Evolutionary conservation across 768 basidiomycete genomes (phyloP).

Genomic region (Suillus subaureus): DNA sequence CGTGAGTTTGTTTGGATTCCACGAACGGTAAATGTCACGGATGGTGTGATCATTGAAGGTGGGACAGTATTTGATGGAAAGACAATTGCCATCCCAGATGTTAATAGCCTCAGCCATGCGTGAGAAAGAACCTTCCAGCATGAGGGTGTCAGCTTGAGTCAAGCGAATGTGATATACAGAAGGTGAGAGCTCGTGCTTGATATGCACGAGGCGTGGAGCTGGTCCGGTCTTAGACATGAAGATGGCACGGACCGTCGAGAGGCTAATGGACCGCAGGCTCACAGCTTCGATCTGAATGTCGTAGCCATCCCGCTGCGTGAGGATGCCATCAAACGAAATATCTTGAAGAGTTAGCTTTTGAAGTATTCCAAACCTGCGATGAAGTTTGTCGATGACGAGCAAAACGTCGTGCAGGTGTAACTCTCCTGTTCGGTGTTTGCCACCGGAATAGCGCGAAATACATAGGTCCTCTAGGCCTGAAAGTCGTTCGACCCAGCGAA

Average conservation of each 20-base stretch:
- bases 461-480: not conserved
- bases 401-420: conserved; percentile 2
- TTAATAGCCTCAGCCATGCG: not conserved
- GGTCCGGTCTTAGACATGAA: conserved; percentile 58
- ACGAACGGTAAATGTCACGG: not conserved
- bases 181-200: not conserved
- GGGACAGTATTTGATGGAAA: conserved; percentile 1
- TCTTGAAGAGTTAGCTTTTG: conserved; percentile 6
- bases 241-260: conserved; percentile 40
- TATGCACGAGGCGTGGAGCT: conserved; percentile 29
- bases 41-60: not conserved
- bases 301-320: not conserved
- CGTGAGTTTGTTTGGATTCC: conserved; percentile 1
- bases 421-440: conserved; percentile 3
- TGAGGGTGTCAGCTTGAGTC: conserved; percentile 1
- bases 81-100: not conserved
- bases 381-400: not conserved
- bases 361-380: not conserved
- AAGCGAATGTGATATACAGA: not conserved
- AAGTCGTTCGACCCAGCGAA: not conserved
- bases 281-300: conserved; percentile 11
- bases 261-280: conserved; percentile 8
- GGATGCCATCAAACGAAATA: not conserved
- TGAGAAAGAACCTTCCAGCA: conserved; percentile 1
- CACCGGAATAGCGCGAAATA: conserved; percentile 1